Evolutionary conservation across 2,329 filamentous ascomycete species (phyloP).

Genomic region (Fusarium sp.): DNA sequence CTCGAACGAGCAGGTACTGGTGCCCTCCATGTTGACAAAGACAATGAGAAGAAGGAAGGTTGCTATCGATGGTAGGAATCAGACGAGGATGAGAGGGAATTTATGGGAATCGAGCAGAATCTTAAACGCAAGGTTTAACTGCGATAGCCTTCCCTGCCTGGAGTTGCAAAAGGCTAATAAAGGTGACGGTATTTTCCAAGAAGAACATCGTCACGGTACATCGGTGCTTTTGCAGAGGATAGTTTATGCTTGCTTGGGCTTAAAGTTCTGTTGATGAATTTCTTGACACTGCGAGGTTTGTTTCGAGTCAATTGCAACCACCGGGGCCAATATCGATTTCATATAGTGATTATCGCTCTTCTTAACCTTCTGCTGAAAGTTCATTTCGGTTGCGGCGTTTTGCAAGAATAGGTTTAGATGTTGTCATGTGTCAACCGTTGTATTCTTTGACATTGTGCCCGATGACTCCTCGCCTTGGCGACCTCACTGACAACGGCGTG

Average conservation of each 20-base stretch:
- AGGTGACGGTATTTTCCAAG: neutral
- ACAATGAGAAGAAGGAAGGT: neutral
- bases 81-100: neutral
- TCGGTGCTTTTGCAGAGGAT: neutral
- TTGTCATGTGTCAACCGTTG: neutral
- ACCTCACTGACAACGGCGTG: too few species aligned
- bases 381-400: neutral
- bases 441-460: neutral
- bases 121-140: neutral
- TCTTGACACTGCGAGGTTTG: neutral
- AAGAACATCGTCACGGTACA: neutral
- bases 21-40: neutral
- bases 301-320: neutral
- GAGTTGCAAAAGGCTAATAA: neutral
- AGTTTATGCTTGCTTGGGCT: neutral
- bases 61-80: neutral
- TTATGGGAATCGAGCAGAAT: neutral
- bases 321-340: neutral
- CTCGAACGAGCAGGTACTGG: neutral
- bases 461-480: neutral
- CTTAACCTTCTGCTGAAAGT: neutral
- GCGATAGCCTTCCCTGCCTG: neutral
- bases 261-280: neutral
- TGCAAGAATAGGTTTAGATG: neutral
- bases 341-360: neutral